phyloP scores from a whole-genome alignment of 176 grass and related monocot species.

The Bonia amplexicaulis region DNA sequence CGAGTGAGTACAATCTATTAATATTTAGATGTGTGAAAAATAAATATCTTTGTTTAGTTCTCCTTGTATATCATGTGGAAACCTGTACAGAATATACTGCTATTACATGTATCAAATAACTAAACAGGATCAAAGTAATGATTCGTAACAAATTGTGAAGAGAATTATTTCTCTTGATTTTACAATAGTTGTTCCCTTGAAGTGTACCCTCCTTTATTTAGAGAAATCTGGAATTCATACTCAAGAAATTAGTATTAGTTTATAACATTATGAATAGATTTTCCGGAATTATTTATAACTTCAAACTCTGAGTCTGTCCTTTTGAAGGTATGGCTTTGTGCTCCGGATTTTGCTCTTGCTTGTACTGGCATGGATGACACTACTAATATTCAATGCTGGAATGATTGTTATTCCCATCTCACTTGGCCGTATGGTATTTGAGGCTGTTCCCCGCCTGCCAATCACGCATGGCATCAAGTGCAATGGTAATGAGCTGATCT shows the following conservation, averaged over 20 bases:
- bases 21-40: background rate
- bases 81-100: background rate
- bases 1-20: constrained; percentile 55
- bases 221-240: background rate
- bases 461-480: constrained; percentile 94
- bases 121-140: background rate
- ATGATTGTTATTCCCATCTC: constrained; percentile 94
- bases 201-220: background rate
- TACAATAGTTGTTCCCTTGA: background rate
- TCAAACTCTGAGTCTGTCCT: background rate
- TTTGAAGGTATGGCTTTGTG: constrained; percentile 87
- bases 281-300: background rate
- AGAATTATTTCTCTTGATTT: background rate
- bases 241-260: background rate
- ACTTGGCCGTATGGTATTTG: constrained; percentile 78
- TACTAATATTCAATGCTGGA: constrained; percentile 85
- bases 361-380: constrained; percentile 89
- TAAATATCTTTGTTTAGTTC: background rate
- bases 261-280: background rate
- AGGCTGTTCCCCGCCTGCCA: constrained; percentile 83
- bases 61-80: background rate
- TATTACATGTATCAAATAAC: background rate
- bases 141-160: background rate
- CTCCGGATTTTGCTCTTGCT: constrained; percentile 84
- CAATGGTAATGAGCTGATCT: constrained; percentile 73